These are phyloP conservation scores for Plasmodium vivax DNA, from an alignment of 169 alveolate species.

Conservation along the genomic window DNA sequence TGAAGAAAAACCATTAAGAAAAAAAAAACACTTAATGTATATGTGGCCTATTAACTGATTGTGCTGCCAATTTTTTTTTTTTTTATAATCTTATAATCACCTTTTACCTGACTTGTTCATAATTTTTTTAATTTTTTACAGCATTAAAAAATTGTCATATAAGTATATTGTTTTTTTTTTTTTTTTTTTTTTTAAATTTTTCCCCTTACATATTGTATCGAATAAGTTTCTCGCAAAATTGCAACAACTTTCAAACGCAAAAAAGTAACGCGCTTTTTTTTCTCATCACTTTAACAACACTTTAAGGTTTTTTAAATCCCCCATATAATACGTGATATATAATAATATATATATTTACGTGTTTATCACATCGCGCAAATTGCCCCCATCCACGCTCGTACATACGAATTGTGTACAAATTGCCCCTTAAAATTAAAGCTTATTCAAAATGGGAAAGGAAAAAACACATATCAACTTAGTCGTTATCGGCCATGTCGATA, in stretches of 20 bases:
- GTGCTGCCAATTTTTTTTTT: background rate
- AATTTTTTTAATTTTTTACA: background rate
- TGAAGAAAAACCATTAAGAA: background rate
- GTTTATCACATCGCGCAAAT: background rate
- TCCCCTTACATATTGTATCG: background rate
- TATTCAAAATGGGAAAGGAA: slow-evolving; percentile 84
- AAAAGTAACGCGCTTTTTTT: background rate
- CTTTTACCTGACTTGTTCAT: background rate
- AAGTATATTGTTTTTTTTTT: background rate
- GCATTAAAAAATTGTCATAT: background rate
- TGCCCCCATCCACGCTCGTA: background rate
- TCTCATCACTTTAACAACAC: background rate
- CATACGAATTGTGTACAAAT: background rate
- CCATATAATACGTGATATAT: background rate
- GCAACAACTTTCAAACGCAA: background rate
- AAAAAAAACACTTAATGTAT: background rate
- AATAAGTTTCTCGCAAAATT: background rate
- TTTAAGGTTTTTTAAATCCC: background rate
- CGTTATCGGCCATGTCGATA: slow-evolving; percentile 98
- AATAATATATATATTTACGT: background rate
- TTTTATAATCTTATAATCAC: background rate
- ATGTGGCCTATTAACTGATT: background rate
- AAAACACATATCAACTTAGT: slow-evolving; percentile 95
- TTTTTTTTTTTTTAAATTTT: no score
- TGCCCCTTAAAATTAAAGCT: background rate